Base-by-base conservation (phyloP, 2,329 filamentous ascomycete genomes). In the Arthrobotrys musiformis region DNA sequence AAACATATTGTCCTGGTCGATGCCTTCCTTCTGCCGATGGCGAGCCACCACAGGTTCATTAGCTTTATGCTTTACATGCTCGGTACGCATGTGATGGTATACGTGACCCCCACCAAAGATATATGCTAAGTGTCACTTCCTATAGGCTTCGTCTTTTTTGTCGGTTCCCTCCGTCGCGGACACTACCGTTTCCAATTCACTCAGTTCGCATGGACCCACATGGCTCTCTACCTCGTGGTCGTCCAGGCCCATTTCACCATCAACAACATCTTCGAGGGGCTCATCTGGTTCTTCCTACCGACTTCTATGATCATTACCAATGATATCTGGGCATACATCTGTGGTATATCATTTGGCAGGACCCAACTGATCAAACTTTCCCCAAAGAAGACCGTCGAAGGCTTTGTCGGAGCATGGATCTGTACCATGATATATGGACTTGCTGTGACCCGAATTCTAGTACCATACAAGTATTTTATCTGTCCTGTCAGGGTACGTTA, bases 261-360 rank as follows among this genome's bases (percentile, higher is more conserved):
- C 93, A 99, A 99, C 88, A 99, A 99, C 85, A 92, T 99, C 80
- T 96, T 99, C 81, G 95, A 99, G 85, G 95, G 95, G 85, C 93
- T 99, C 92, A 97, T 99, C 83, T 99, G 95, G 95, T 98, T 99
- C 87, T 97, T 98, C 88, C 86, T 99, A 50, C 95, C 95, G 6
- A 94, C 93, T 6, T 91, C 93, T 64, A 89, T 99, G 81, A 95
- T 99, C 83, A 97, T 99, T 83, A 97, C 93, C 79, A 99, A 99
- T 84, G 95, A 99, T 83, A 99, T 99, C 79, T 98, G 96, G 82
- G 95, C 95, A 81, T 99, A 99, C 83, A 90, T 99, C 78, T 97
- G 94, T 84, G 95, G 95, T 77, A 98, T 99, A 82, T 94, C 94
- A 22, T 97, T 99, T 84, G 95, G 95, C 62, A 90, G 93, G 69